Evolutionary conservation across 2,329 filamentous ascomycete genomes (phyloP), one percentile per base, ranked within the genome.

Genomic region (Ophiostoma ips): DNA sequence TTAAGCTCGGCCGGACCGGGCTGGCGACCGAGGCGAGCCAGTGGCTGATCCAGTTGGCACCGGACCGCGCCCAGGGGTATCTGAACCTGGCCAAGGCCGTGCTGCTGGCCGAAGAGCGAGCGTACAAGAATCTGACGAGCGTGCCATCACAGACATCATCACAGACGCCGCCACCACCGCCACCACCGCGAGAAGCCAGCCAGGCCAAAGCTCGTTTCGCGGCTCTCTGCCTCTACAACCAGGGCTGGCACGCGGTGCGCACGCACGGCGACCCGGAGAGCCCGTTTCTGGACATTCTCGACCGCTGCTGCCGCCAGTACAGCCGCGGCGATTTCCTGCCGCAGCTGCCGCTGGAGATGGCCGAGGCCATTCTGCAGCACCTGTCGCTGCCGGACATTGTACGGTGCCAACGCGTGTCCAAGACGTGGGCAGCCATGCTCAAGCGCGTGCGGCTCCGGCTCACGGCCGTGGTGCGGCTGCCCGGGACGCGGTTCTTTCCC

Each of bases 141-240:
- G n/a, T n/a, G n/a, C n/a, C n/a, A n/a, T n/a, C n/a, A n/a, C n/a
- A n/a, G n/a, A n/a, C n/a, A n/a, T n/a, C n/a, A n/a, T n/a, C n/a
- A n/a, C n/a, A n/a, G n/a, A 46, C 35, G 16, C 15, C 18, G 31
- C 30, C 19, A 41, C 24, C n/a, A n/a, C n/a, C n/a, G n/a, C n/a
- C n/a, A n/a, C n/a, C n/a, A n/a, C n/a, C n/a, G n/a, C n/a, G n/a
- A n/a, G n/a, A n/a, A n/a, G n/a, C n/a, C n/a, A n/a, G n/a, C 7
- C 33, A 38, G 12, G 30, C 19, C 18, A 13, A 24, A 13, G 19
- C 50, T 2, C 50, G 52, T 1, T 53, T 55, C 12, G 47, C 21
- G 2, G 54, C 52, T 2, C 54, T 54, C 24, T 57, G 55, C 16
- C 11, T 57, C 21, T 57, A 55, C 50, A 38, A 21, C 1, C 55